Percentiles rank a stretch among this genome's conserved stretches.
Conservation (phyloP, 2,329 filamentous ascomycete genomes). For the Westerdykella sp. region DNA sequence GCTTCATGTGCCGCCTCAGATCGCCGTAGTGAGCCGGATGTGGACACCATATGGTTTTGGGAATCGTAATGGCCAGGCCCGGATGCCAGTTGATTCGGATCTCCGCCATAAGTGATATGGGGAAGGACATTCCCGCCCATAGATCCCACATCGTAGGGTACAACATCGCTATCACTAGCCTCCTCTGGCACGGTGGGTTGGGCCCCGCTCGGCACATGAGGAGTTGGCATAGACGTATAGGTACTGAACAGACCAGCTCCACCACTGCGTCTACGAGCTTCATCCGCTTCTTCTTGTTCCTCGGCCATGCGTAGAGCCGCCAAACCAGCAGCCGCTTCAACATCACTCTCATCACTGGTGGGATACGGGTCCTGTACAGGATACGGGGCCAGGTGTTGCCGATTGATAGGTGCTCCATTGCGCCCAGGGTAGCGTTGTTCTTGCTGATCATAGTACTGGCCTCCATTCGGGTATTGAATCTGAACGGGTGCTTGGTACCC, state of each 20-base stretch:
- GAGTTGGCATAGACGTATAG: conserved; percentile 38
- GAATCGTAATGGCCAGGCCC: conserved; percentile 24
- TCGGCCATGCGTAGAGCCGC: conserved; percentile 80
- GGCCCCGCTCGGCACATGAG: conserved; percentile 37
- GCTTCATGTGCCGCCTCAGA: conserved; percentile 40
- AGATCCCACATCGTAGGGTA: conserved; percentile 63
- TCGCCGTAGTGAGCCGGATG: conserved; percentile 42
- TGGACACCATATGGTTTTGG: conserved; percentile 37
- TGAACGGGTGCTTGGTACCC: conserved; percentile 33
- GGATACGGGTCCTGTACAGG: conserved; percentile 22
- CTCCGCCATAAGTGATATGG: conserved; percentile 55
- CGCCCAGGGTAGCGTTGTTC: conserved; percentile 18
- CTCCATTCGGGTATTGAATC: conserved; percentile 29
- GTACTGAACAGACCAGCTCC: conserved; percentile 49
- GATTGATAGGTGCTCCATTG: conserved; percentile 43
- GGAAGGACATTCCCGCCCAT: conserved; percentile 67
- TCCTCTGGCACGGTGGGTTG: conserved; percentile 15
- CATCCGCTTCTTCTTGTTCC: conserved; percentile 60
- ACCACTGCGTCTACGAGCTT: conserved; percentile 54
- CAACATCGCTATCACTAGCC: conserved; percentile 63
- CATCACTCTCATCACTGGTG: conserved; percentile 69
- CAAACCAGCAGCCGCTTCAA: conserved; percentile 77
- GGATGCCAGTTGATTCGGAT: conserved; percentile 38
- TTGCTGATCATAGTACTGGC: conserved; percentile 21
- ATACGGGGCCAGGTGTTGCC: conserved; percentile 39